Percentiles rank a stretch among this genome's conserved stretches.
These are phyloP conservation scores for Pichia sp. DNA, from an alignment of 1,139 yeast genomes.

Conservation along the genomic window DNA sequence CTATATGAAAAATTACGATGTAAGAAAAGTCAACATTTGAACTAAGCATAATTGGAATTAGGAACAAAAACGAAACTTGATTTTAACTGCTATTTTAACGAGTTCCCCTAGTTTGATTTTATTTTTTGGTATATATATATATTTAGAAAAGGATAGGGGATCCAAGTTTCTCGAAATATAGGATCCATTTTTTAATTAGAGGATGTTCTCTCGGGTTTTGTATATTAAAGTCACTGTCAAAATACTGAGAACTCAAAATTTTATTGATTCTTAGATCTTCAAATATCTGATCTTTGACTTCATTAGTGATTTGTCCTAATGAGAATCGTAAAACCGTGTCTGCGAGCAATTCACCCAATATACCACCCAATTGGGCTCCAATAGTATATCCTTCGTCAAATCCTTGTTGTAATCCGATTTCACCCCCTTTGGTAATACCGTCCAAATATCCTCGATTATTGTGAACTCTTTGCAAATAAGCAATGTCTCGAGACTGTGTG, in stretches of 20 bases:
- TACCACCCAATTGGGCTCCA: constrained; percentile 64
- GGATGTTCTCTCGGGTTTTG: constrained; percentile 28
- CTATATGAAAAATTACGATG: background rate
- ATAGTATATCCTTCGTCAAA: constrained; percentile 72
- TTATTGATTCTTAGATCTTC: constrained; percentile 43
- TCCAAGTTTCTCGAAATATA: background rate
- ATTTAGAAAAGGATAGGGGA: background rate
- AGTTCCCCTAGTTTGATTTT: too few relatives aligned
- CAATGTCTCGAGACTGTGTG: too few relatives aligned
- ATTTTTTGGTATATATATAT: too few relatives aligned
- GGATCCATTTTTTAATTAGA: constrained; percentile 30
- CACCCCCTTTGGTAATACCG: constrained; percentile 68
- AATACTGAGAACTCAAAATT: constrained; percentile 42
- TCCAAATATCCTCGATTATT: constrained; percentile 78
- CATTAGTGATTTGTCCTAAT: constrained; percentile 15
- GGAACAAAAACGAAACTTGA: too few relatives aligned
- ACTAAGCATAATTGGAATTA: too few relatives aligned
- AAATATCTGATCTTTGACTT: constrained; percentile 28
- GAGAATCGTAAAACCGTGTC: constrained; percentile 12
- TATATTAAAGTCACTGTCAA: constrained; percentile 40
- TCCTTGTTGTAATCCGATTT: constrained; percentile 63
- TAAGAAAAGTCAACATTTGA: too few relatives aligned
- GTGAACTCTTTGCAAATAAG: constrained; percentile 33
- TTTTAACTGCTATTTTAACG: too few relatives aligned
- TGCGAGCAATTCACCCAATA: constrained; percentile 64